These are phyloP conservation scores for Aspergillus puulaauensis DNA, from an alignment of 2,329 filamentous ascomycete species.

Conservation along the genomic window DNA sequence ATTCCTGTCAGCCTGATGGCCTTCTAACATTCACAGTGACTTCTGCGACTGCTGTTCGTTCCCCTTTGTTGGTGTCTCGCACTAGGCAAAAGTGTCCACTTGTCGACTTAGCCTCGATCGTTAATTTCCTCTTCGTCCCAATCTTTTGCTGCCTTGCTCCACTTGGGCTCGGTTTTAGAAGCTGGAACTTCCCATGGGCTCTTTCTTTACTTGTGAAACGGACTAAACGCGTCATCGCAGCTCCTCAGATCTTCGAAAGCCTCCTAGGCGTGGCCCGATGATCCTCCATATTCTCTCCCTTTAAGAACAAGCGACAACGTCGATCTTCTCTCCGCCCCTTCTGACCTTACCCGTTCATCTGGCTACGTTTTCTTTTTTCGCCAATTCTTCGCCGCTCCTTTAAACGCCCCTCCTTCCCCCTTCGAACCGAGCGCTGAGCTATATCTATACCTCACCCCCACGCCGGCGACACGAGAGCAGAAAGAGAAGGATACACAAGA, in stretches of 20 bases:
- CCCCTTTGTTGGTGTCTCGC: not conserved
- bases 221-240: conserved; percentile 20
- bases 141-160: not conserved
- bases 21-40: no score
- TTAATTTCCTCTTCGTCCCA: not conserved
- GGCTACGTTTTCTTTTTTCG: not conserved
- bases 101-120: not conserved
- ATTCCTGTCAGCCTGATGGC: not conserved
- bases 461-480: not conserved
- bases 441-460: not conserved
- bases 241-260: not conserved
- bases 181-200: conserved; percentile 1
- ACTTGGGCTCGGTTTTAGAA: conserved; percentile 7
- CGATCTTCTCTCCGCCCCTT: conserved; percentile 3
- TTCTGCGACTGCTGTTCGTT: not conserved
- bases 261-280: conserved; percentile 20
- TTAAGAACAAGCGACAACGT: not conserved
- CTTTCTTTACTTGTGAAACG: conserved; percentile 6
- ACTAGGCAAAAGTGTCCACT: not conserved
- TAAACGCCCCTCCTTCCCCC: not conserved
- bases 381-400: not conserved
- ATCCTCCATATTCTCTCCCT: conserved; percentile 12
- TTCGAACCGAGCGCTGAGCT: not conserved
- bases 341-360: not conserved
- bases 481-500: not conserved